phyloP scores from a whole-genome alignment of 164 flowering plant genomes.

The Tinospora cordifolia region DNA sequence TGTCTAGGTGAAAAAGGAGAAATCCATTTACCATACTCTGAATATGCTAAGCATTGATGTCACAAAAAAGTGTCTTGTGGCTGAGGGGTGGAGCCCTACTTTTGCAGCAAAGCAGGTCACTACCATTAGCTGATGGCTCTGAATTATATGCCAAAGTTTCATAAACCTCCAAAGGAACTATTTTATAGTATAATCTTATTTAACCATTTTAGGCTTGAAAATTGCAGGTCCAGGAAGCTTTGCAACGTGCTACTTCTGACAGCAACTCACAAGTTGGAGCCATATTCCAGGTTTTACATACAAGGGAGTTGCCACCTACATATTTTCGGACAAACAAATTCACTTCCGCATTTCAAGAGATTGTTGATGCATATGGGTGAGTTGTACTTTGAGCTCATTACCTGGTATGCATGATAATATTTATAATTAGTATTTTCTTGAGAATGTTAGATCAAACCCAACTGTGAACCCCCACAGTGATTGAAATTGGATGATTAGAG shows the following conservation, averaged over 20 bases:
- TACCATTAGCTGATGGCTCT: neutral
- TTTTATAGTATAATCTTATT: neutral
- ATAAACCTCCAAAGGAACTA: neutral
- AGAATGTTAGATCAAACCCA: too few relatives aligned
- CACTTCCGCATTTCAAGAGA: slow-evolving; percentile 76
- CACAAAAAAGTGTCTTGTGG: slow-evolving; percentile 93
- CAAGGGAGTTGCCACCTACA: slow-evolving; percentile 78
- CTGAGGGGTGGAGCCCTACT: slow-evolving; percentile 94
- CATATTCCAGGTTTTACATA: slow-evolving; percentile 67
- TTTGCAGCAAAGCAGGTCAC: slow-evolving; percentile 76
- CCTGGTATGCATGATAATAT: neutral
- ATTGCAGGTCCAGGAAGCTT: slow-evolving; percentile 73
- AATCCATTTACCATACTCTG: slow-evolving; percentile 72
- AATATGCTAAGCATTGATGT: slow-evolving; percentile 98
- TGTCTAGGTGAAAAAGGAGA: slow-evolving; percentile 84
- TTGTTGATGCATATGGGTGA: slow-evolving; percentile 97
- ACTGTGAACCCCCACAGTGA: too few relatives aligned
- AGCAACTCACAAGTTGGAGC: slow-evolving; percentile 81
- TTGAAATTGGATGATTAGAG: too few relatives aligned
- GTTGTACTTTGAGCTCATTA: slow-evolving; percentile 18
- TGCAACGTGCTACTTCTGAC: slow-evolving; percentile 64
- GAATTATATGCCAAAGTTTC: neutral
- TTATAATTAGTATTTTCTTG: too few relatives aligned
- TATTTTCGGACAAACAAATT: slow-evolving; percentile 78
- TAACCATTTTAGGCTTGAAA: slow-evolving; percentile 8